These are phyloP conservation scores for Bipolaris sorokiniana DNA, from an alignment of 2,329 filamentous ascomycete genomes.

Conservation along the genomic window DNA sequence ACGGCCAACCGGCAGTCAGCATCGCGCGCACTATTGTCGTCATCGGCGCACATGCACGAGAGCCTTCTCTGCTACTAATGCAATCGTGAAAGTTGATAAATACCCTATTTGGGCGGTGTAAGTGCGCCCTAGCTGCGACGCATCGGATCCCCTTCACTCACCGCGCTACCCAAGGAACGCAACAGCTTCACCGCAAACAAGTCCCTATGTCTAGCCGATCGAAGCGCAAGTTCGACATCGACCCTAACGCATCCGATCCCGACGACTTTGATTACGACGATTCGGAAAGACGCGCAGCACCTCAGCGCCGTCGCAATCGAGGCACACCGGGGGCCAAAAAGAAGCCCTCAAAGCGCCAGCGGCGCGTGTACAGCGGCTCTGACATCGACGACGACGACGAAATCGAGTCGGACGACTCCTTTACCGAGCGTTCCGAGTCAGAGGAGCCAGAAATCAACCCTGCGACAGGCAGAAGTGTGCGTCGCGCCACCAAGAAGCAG, in stretches of 20 bases:
- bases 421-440: slow-evolving; percentile 47
- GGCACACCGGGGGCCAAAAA: slow-evolving; percentile 37
- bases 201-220: slow-evolving; percentile 46
- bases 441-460: slow-evolving; percentile 62
- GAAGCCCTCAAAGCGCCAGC: slow-evolving; percentile 42
- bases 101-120: slow-evolving; percentile 31
- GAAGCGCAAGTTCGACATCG: slow-evolving; percentile 51
- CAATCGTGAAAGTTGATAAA: slow-evolving; percentile 18
- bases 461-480: slow-evolving; percentile 60
- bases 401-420: slow-evolving; percentile 54
- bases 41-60: slow-evolving; percentile 32
- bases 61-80: slow-evolving; percentile 33
- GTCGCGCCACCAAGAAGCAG: slow-evolving; percentile 61
- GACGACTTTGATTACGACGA: slow-evolving; percentile 49
- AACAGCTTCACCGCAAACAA: slow-evolving; percentile 30
- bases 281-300: slow-evolving; percentile 34
- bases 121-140: slow-evolving; percentile 24
- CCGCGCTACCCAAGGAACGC: slow-evolving; percentile 25
- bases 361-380: slow-evolving; percentile 42
- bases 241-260: slow-evolving; percentile 49
- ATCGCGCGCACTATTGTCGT: slow-evolving; percentile 25
- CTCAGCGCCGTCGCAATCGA: slow-evolving; percentile 40
- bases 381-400: slow-evolving; percentile 57
- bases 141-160: slow-evolving; percentile 25
- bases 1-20: slow-evolving; percentile 22